A percentile compares a stretch with the other conserved stretches of the same genome.
Conservation (phyloP, 208 protist species). For the Kentomonas sorsogonicus region DNA sequence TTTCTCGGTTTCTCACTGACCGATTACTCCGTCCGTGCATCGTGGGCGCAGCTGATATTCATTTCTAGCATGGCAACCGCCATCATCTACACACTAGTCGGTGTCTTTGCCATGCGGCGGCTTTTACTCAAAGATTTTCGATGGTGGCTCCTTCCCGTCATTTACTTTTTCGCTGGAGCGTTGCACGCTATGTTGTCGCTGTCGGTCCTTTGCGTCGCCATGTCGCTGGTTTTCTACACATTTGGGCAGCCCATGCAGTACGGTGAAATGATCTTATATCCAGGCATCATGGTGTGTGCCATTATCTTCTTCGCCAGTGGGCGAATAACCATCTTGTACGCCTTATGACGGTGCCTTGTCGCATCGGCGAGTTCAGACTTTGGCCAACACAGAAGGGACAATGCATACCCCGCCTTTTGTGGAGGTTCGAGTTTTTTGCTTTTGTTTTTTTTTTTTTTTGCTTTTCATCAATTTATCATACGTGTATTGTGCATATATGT, state of each 20-base stretch:
- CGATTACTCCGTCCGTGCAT: too few species aligned
- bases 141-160: conserved; percentile 41
- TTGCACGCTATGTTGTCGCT: conserved; percentile 66
- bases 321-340: conserved; percentile 60
- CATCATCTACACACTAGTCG: conserved; percentile 51
- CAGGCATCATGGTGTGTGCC: conserved; percentile 50
- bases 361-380: not conserved
- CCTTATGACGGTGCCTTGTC: conserved; percentile 24
- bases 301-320: conserved; percentile 74
- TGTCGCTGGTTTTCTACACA: conserved; percentile 53
- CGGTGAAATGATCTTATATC: conserved; percentile 51
- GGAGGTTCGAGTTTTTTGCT: not conserved
- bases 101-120: conserved; percentile 50
- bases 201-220: conserved; percentile 52
- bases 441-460: conserved; percentile 10
- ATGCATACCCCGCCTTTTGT: too few species aligned
- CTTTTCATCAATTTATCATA: not conserved
- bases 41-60: conserved; percentile 64
- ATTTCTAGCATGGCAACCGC: conserved; percentile 41
- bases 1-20: too few species aligned
- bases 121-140: conserved; percentile 49
- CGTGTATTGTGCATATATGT: not conserved
- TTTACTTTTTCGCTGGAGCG: conserved; percentile 60
- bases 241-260: conserved; percentile 36
- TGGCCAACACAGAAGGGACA: too few species aligned